Evolutionary conservation across 768 basidiomycete genomes (phyloP), one percentile per base, ranked within the genome.

Genomic region (Mycena venus): DNA sequence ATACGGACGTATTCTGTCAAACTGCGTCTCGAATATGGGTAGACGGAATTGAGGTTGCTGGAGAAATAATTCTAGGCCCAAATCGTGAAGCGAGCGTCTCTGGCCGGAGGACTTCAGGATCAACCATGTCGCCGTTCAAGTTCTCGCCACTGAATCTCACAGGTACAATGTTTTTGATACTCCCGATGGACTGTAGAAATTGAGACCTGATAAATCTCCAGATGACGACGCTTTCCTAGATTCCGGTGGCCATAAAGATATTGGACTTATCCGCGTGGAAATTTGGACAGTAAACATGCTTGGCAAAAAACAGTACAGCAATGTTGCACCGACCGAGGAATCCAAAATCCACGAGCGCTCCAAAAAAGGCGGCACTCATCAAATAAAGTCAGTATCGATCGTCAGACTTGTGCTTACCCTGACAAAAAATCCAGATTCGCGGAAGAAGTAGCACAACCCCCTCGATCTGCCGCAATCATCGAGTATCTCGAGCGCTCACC

Each of bases 271-370:
- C 59, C 58, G 62, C 19, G 8, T 73, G 8, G 72, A 76, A 59
- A 58, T 73, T 7, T 76, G 75, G 75, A 73, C 72, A 32, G 63
- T 76, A 44, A 76, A 61, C 44, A 58, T 51, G 62, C 56, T 51
- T 0, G 72, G 68, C 15, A 76, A 38, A 9, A 62, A 60, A 27
- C 64, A 63, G 27, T 76, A 55, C 38, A 4, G 36, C 31, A 34
- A 53, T 3, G 3, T 44, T 12, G 62, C 62, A 3, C 47, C 71
- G 11, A 12, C 49, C 17, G 44, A 9, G 25, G 68, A 73, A 42
- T 47, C 68, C 11, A 73, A 73, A 38, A 60, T 76, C 10, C 75
- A 76, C 44, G 75, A 76, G 36, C 75, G 75, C 38, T 44, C 72
- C 8, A 76, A 73, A 19, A 76, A 76, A 29, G 68, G 58, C 21